phyloP scores from a whole-genome alignment of 371 early-diverging fungal genomes.

The Zancudomyces culisetae region DNA sequence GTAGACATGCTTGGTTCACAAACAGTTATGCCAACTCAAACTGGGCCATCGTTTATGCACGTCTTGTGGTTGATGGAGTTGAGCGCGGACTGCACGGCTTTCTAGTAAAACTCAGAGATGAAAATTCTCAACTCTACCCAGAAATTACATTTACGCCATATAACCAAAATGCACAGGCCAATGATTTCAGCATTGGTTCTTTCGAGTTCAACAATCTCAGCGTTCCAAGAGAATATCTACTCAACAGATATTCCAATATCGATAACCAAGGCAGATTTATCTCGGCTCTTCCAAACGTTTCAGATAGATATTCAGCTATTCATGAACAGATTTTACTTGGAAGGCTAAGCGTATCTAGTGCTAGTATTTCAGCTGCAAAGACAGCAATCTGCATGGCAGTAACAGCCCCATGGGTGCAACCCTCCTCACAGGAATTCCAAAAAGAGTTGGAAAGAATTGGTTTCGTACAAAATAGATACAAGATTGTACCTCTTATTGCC shows the following conservation, averaged over 20 bases:
- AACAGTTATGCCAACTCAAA: conserved; percentile 38
- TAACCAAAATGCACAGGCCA: conserved; percentile 37
- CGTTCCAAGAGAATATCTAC: conserved; percentile 39
- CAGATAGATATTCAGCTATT: conserved; percentile 44
- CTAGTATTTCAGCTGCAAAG: conserved; percentile 41
- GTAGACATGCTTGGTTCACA: conserved; percentile 58
- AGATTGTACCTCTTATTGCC: conserved; percentile 40
- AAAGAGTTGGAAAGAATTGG: too few species aligned
- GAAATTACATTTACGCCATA: conserved; percentile 31
- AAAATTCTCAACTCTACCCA: conserved; percentile 22
- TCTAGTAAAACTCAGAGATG: conserved; percentile 44
- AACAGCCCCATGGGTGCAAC: not conserved
- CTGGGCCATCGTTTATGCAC: conserved; percentile 48
- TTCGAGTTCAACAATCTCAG: conserved; percentile 28
- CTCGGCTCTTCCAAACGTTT: conserved; percentile 29
- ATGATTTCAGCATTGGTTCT: conserved; percentile 36
- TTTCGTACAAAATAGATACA: conserved; percentile 22
- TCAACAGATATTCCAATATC: conserved; percentile 48
- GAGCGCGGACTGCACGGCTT: conserved; percentile 44
- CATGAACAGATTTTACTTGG: conserved; percentile 53
- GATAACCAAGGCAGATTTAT: conserved; percentile 33
- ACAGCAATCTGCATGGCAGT: conserved; percentile 33
- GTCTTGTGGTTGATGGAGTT: conserved; percentile 35
- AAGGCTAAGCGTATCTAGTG: conserved; percentile 42
- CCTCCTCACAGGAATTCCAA: not conserved